Conservation (phyloP, 495 filamentous ascomycete species). For the Lophiotrema nucula region DNA sequence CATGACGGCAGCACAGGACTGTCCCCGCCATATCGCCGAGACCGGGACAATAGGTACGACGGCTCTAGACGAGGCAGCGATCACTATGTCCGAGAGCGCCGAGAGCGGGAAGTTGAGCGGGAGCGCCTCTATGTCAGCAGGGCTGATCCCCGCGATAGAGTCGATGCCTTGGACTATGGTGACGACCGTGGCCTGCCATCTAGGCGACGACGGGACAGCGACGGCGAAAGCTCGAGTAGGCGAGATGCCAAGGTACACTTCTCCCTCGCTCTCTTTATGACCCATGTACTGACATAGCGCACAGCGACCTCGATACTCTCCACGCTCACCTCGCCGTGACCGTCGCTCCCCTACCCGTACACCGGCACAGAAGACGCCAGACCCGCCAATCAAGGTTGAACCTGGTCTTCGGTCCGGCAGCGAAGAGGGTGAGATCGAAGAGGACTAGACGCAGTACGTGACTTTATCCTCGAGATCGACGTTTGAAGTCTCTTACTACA, state of each 20-base stretch:
- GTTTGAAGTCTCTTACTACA: no score
- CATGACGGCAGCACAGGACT: conserved; percentile 40
- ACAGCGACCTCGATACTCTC: conserved; percentile 57
- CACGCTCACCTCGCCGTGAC: conserved; percentile 50
- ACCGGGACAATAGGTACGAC: conserved; percentile 36
- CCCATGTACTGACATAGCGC: conserved; percentile 54
- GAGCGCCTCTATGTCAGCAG: conserved; percentile 80
- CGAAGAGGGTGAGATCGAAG: conserved; percentile 97
- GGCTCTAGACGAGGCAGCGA: conserved; percentile 38
- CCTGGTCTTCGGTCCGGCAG: conserved; percentile 61
- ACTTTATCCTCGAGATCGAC: no score
- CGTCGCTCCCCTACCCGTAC: conserved; percentile 40
- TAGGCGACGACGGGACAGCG: conserved; percentile 66
- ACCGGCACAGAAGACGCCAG: conserved; percentile 27
- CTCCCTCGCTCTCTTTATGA: neutral
- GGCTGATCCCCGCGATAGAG: conserved; percentile 60
- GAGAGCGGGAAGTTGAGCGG: conserved; percentile 79
- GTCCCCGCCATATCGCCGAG: conserved; percentile 44
- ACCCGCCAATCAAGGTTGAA: conserved; percentile 51
- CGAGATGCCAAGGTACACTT: conserved; percentile 57
- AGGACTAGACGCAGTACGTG: conserved; percentile 72
- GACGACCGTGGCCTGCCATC: conserved; percentile 48
- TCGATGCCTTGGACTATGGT: conserved; percentile 79
- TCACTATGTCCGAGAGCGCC: conserved; percentile 68
- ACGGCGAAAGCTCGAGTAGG: conserved; percentile 64